A percentile compares a stretch with the other conserved stretches of the same genome.
Conservation (phyloP, 495 filamentous ascomycete genomes). For the Corynascus novoguineensis region DNA sequence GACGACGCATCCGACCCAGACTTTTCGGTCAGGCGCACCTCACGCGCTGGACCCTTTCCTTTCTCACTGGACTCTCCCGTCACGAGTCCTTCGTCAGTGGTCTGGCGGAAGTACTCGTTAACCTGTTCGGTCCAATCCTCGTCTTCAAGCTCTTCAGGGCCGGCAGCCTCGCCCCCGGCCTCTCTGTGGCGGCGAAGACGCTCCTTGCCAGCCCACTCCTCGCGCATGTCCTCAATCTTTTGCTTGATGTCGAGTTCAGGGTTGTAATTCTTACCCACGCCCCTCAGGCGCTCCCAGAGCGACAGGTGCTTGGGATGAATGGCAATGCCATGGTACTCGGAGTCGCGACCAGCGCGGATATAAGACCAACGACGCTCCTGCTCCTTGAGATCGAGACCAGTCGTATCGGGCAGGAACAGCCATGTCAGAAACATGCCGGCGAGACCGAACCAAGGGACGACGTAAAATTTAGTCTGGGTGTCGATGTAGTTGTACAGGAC, state of each 20-base stretch:
- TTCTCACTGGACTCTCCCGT: neutral
- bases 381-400: constrained; percentile 87
- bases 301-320: constrained; percentile 82
- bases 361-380: constrained; percentile 84
- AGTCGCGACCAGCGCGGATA: constrained; percentile 64
- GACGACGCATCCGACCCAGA: neutral
- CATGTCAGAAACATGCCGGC: constrained; percentile 69
- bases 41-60: neutral
- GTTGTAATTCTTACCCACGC: constrained; percentile 70
- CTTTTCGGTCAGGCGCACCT: neutral
- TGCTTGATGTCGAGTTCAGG: constrained; percentile 69
- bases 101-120: constrained; percentile 39
- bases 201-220: constrained; percentile 41
- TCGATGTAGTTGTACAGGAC: constrained; percentile 86
- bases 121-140: constrained; percentile 40
- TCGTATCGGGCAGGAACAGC: constrained; percentile 85
- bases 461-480: constrained; percentile 70
- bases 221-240: constrained; percentile 71
- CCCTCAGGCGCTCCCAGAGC: constrained; percentile 67
- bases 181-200: constrained; percentile 23
- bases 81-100: constrained; percentile 8
- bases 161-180: constrained; percentile 22
- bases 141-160: constrained; percentile 27
- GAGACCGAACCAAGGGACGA: constrained; percentile 89
- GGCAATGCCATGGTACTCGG: constrained; percentile 84